These are phyloP conservation scores for Claviceps fusiformis DNA, from an alignment of 2,329 filamentous ascomycete species.

Conservation along the genomic window DNA sequence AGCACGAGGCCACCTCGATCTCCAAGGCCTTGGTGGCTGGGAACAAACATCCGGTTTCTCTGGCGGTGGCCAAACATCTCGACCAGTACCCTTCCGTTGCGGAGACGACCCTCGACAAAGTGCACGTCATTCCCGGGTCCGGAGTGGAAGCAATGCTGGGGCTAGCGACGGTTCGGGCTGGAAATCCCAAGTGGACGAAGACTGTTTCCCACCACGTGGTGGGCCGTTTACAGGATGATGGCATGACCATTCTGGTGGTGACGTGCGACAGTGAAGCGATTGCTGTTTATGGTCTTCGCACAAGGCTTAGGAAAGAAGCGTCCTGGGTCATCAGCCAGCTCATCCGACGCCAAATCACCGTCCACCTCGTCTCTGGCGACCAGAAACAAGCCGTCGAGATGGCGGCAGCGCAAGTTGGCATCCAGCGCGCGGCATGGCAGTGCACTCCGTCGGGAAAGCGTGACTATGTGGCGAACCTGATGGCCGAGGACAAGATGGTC, in stretches of 20 bases:
- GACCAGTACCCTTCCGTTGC: constrained; percentile 6
- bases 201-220: constrained; percentile 12
- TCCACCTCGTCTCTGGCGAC: constrained; percentile 46
- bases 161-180: constrained; percentile 22
- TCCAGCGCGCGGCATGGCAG: constrained; percentile 27
- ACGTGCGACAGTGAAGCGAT: constrained; percentile 16
- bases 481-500: constrained; percentile 20
- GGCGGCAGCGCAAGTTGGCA: constrained; percentile 29
- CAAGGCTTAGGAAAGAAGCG: constrained; percentile 24
- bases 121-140: constrained; percentile 25
- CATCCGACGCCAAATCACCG: constrained; percentile 28
- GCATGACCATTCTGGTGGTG: constrained; percentile 16
- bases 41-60: constrained; percentile 37
- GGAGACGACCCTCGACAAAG: constrained; percentile 10
- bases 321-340: constrained; percentile 30
- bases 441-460: constrained; percentile 41
- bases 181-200: constrained; percentile 31
- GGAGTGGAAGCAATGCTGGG: constrained; percentile 24
- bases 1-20: constrained; percentile 13
- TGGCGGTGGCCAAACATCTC: constrained; percentile 30
- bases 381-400: constrained; percentile 31
- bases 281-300: constrained; percentile 36
- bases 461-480: constrained; percentile 31
- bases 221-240: constrained; percentile 8
- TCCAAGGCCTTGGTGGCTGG: constrained; percentile 20